Evolutionary conservation across 345 rosid species (phyloP).

Genomic region (Heritiera fomes): DNA sequence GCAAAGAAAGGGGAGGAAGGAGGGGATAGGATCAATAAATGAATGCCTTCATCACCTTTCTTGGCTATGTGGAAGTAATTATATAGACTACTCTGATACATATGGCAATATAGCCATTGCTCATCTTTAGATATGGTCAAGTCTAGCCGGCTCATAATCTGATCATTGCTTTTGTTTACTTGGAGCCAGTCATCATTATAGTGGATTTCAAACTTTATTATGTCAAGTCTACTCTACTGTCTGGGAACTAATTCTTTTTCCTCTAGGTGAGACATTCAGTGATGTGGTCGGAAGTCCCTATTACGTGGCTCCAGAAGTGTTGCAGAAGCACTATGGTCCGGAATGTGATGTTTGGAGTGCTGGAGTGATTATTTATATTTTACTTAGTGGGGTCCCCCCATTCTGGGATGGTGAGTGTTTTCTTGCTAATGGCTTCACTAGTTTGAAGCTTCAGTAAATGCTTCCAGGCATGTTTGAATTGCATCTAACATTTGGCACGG

Average conservation of each 20-base stretch:
- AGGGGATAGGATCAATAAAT: not conserved
- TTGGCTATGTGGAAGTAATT: not conserved
- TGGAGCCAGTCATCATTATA: slow-evolving; percentile 8
- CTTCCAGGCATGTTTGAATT: slow-evolving; percentile 14
- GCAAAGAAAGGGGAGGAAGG: not conserved
- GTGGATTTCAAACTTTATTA: not conserved
- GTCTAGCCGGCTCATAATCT: not conserved
- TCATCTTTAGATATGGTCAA: slow-evolving; percentile 10
- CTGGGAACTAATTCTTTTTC: slow-evolving; percentile 13
- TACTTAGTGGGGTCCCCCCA: slow-evolving; percentile 92
- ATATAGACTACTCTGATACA: not conserved
- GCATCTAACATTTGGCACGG: slow-evolving; percentile 23
- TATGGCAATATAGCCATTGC: not conserved
- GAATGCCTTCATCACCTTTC: not conserved
- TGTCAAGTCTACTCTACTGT: not conserved
- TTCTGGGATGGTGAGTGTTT: slow-evolving; percentile 89
- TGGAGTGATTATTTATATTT: slow-evolving; percentile 88
- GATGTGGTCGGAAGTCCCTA: slow-evolving; percentile 98
- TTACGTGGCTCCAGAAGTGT: slow-evolving; percentile 97
- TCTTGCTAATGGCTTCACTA: not conserved
- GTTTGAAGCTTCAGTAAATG: slow-evolving; percentile 15
- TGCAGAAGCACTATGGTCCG: slow-evolving; percentile 79
- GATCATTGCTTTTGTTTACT: slow-evolving; percentile 4
- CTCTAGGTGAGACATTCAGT: slow-evolving; percentile 67
- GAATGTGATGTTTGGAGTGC: slow-evolving; percentile 99